Base-by-base conservation (phyloP, 2,329 filamentous ascomycete genomes). In the Xylariaceae sp. region DNA sequence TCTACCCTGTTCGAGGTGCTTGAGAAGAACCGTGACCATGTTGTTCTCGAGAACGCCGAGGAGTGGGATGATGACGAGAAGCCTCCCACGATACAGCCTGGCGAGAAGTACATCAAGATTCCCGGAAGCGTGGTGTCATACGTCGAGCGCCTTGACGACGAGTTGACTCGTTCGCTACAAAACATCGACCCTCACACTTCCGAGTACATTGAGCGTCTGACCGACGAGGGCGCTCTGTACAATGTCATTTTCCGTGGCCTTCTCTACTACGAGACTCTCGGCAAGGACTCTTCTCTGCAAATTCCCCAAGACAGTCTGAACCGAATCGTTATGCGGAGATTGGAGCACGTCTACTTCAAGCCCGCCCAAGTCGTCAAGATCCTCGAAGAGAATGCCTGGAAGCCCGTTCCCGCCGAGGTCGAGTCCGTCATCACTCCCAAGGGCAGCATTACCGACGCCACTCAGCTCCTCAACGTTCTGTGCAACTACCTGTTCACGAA, bases 1-100 rank as follows among this genome's bases (percentile, higher is more conserved):
- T 83, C 84, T 11, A 82, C 82, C 52, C 83, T 99, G 35, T 82
- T 99, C 47, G 79, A 86, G 62, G 86, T 92, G 15, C 86, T 99
- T 47, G 90, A 96, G 74, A 76, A 82, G 61, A 90, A 90, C 77
- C 81, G 82, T 62, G 86, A 94, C 65, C 89, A 93, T 72, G 81
- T 97, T 55, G 90, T 99, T 52, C 81, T 94, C 23, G 94, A 99
- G 78, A 87, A 85, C 67, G 94, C 91, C 18, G 94, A 99, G 73
- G 94, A 99, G 77, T 97, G 94, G 94, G 94, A 99, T 68, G 94
- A 99, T 71, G 95, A 99, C 67, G 95, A 99, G 69, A 97, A 97
- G 81, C 83, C 87, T 47, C 94, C 94, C 11, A 81, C 82, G 37
- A 80, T 93, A 66, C 84, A 83, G 59, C 75, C 82, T 18, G 90